Evolutionary conservation across 2,329 filamentous ascomycete genomes (phyloP).

Genomic region (Pseudogymnoascus sp.): DNA sequence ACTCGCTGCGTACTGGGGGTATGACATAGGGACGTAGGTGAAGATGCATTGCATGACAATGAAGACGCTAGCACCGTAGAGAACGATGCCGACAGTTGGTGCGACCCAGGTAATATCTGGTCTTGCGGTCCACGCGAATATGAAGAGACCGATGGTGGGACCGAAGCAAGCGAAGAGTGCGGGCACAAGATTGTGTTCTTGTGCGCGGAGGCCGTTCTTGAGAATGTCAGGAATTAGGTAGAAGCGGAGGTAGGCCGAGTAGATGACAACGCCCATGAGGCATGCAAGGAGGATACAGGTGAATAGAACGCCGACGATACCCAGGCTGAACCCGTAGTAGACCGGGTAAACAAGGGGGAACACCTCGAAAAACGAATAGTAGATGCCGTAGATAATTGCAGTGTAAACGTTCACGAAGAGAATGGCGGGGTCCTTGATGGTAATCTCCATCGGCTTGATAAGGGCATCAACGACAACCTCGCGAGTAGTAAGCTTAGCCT

Average conservation of each 20-base stretch:
- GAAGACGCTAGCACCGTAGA: slow-evolving; percentile 45
- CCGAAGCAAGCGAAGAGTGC: slow-evolving; percentile 45
- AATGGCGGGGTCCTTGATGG: slow-evolving; percentile 52
- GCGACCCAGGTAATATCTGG: slow-evolving; percentile 45
- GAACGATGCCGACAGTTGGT: slow-evolving; percentile 47
- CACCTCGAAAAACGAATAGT: slow-evolving; percentile 58
- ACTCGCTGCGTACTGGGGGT: slow-evolving; percentile 48
- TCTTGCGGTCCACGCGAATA: slow-evolving; percentile 48
- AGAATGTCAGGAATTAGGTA: slow-evolving; percentile 43
- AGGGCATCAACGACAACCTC: slow-evolving; percentile 46
- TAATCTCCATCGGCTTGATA: slow-evolving; percentile 53
- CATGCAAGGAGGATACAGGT: slow-evolving; percentile 51
- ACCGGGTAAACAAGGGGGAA: slow-evolving; percentile 56
- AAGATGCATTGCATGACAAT: slow-evolving; percentile 53
- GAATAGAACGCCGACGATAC: slow-evolving; percentile 52
- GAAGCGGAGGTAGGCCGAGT: slow-evolving; percentile 44
- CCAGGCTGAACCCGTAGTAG: slow-evolving; percentile 51
- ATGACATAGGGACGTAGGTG: slow-evolving; percentile 48
- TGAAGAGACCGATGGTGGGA: slow-evolving; percentile 51
- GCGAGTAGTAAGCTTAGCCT: slow-evolving; percentile 41
- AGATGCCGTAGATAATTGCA: slow-evolving; percentile 53
- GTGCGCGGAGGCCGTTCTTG: slow-evolving; percentile 40
- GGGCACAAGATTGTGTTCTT: slow-evolving; percentile 48
- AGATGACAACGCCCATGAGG: slow-evolving; percentile 41
- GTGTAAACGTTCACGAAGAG: slow-evolving; percentile 55